These are phyloP conservation scores for Yarrowia alimentaria DNA, from an alignment of 805 yeast species.

Conservation along the genomic window DNA sequence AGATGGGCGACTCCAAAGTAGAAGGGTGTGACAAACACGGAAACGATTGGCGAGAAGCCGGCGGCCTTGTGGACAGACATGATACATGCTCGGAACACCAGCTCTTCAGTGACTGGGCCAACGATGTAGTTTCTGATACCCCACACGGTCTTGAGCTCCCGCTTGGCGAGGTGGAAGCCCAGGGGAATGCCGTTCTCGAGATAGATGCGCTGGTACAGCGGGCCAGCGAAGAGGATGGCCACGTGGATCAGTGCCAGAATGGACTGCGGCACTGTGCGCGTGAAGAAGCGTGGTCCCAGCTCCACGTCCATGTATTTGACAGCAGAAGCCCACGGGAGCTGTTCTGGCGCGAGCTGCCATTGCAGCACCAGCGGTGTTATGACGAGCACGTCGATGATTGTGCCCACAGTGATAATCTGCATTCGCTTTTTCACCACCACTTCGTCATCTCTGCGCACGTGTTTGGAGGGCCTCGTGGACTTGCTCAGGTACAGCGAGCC, in stretches of 20 bases:
- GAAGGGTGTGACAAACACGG: conserved; percentile 50
- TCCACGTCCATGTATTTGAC: conserved; percentile 1
- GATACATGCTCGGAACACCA: conserved; percentile 58
- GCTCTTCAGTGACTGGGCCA: conserved; percentile 79
- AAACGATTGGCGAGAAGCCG: conserved; percentile 31
- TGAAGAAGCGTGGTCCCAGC: conserved; percentile 8
- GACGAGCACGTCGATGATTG: conserved; percentile 40
- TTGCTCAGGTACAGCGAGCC: conserved; percentile 32
- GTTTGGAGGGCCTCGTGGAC: conserved; percentile 33
- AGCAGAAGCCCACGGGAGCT: background rate
- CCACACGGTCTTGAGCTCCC: conserved; percentile 22
- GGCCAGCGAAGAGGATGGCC: conserved; percentile 49
- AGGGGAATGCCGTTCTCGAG: conserved; percentile 32
- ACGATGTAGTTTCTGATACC: conserved; percentile 53
- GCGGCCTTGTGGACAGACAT: conserved; percentile 36
- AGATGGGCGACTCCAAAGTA: conserved; percentile 76
- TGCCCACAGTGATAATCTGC: conserved; percentile 39
- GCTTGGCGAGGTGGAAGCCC: conserved; percentile 16
- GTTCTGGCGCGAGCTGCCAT: conserved; percentile 2
- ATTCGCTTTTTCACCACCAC: conserved; percentile 32
- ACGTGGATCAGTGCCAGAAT: conserved; percentile 23
- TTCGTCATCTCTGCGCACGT: conserved; percentile 32
- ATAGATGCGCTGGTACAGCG: conserved; percentile 43
- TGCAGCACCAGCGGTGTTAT: conserved; percentile 30
- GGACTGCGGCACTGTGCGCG: conserved; percentile 8